Evolutionary conservation across 306 rosid genomes (phyloP).

Genomic region (Prunus salicina): DNA sequence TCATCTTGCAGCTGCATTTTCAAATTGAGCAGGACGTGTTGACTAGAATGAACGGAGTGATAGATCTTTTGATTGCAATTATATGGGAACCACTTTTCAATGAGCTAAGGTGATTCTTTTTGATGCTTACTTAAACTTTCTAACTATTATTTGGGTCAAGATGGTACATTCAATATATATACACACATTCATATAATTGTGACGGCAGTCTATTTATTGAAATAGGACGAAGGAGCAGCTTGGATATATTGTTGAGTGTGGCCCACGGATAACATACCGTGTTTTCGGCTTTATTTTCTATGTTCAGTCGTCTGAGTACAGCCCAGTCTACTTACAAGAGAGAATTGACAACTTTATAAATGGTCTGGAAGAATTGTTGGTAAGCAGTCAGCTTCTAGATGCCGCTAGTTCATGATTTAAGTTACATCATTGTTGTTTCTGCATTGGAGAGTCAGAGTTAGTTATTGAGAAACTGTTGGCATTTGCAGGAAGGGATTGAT

Average conservation of each 20-base stretch:
- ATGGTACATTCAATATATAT: background rate
- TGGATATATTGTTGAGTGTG: conserved; percentile 80
- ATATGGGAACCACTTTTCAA: conserved; percentile 85
- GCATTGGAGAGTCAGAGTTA: too few relatives aligned
- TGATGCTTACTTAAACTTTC: conserved; percentile 8
- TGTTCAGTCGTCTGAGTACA: conserved; percentile 80
- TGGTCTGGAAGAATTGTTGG: conserved; percentile 75
- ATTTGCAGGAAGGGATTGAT: conserved; percentile 73
- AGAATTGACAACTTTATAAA: conserved; percentile 74
- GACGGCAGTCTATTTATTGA: conserved; percentile 8
- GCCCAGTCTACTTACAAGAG: conserved; percentile 75
- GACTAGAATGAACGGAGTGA: conserved; percentile 60
- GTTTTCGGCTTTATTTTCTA: conserved; percentile 75
- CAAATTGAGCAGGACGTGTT: conserved; percentile 80
- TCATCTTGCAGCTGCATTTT: conserved; percentile 75
- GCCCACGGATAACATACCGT: conserved; percentile 65
- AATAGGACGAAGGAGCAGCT: conserved; percentile 98
- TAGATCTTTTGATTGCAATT: conserved; percentile 85
- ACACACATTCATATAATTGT: conserved; percentile 11
- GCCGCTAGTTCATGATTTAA: conserved; percentile 12
- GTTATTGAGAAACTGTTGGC: conserved; percentile 19
- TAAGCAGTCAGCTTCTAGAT: conserved; percentile 27
- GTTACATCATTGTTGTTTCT: background rate
- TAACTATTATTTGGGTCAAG: background rate
- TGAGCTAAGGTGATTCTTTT: conserved; percentile 73